Base-by-base conservation (phyloP, 148 eudicot genomes). In the Arctostaphylos glauca region DNA sequence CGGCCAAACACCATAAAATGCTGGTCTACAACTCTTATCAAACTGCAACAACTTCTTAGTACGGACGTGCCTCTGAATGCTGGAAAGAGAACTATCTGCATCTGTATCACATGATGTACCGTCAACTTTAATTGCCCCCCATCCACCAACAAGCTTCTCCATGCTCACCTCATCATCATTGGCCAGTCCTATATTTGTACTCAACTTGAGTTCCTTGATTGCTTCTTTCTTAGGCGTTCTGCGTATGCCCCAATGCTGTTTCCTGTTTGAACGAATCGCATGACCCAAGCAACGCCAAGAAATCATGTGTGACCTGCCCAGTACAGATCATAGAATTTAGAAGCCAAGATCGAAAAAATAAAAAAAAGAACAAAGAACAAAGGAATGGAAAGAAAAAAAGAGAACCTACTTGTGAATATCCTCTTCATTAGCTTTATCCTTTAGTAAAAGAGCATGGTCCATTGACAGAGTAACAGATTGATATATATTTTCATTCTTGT, bases 1-100 rank as follows among this genome's bases (percentile, higher is more conserved):
- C 25, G 92, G 92, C 98, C 98, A 92, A 83, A 89, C 81, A 78
- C 99, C 99, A 90, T 93, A 96, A 88, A 96, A 96, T 60, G 99
- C 97, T 85, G 99, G 99, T 86, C 98, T 90, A 78, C 89, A 19
- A 80, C 98, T 90, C 89, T 96, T 94, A 86, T 93, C 97, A 88
- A 96, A 96, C 88, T 96, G 99, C 88, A 96, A 85, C 25, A 96
- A 84, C 88, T 96, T 91, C 87, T 84, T 94, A 80, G 83, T 85
- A 49, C 85, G 78, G 49, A 76, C 54, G 80, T 79, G 78, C 85
- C 84, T 89, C 81, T 81, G 81, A 77, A 66, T 25, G 60, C 55
- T 68, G 81, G 82, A 60, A 86, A 81, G 64, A 76, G 84, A 80
- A 85, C 66, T 76, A 77, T 84, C 86, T 76, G 72, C 67, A 80